Base-by-base conservation (phyloP, 2,329 filamentous ascomycete species). In the Exophiala mesophila region DNA sequence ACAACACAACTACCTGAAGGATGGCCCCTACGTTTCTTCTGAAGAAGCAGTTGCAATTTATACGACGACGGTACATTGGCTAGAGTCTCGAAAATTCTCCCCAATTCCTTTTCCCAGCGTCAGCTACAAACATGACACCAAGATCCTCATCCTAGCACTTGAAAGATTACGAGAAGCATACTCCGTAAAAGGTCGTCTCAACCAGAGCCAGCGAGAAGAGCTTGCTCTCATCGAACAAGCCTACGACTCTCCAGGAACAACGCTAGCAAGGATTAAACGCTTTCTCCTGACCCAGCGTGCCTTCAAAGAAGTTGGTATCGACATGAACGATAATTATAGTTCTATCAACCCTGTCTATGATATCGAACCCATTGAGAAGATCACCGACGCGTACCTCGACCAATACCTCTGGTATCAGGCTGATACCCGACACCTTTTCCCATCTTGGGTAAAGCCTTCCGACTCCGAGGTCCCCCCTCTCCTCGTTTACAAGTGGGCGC, bases 321-420 rank as follows among this genome's bases (percentile, higher is more conserved):
- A 98, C 62, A 98, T 98, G 92, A 98, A 98, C 64, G 92, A 98
- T 69, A 98, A 98, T 61, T 98, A 98, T 70, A 97, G 82, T 72
- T 90, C 88, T 13, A 98, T 98, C 72, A 98, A 98, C 61, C 94
- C 92, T 0, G 92, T 98, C 1, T 98, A 98, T 61, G 92, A 98
- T 55, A 92, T 98, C 47, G 94, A 98, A 67, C 92, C 92, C 0
- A 96, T 98, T 46, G 92, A 98, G 72, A 98, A 98, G 72, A 98
- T 98, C 56, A 98, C 90, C 28, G 92, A 98, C 66, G 94, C 92
- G 2, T 98, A 98, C 58, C 78, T 98, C 36, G 92, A 98, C 59
- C 94, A 98, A 60, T 98, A 98, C 59, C 75, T 98, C 7, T 98
- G 94, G 92, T 98, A 98, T 61, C 92, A 98, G 66, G 92, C 94